These are phyloP conservation scores for Picea sitchensis DNA, from an alignment of 75 land plant genomes.

Conservation along the genomic window DNA sequence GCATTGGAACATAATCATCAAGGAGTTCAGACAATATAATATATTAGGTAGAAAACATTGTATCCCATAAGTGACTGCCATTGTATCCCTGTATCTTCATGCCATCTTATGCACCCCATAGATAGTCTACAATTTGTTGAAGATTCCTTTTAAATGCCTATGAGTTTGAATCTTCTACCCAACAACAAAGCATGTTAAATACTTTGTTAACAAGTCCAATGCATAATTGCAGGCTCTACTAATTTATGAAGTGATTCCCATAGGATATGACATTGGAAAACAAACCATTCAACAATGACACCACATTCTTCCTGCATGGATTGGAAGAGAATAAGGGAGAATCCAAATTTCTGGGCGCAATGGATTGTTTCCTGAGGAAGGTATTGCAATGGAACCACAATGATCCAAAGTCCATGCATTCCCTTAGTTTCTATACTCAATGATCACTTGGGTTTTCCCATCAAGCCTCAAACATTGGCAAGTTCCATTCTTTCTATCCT, in stretches of 20 bases:
- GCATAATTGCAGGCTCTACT: no score
- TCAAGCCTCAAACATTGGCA: no score
- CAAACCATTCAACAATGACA: slow-evolving; percentile 98
- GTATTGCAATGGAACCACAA: slow-evolving; percentile 74
- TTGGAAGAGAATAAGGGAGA: slow-evolving; percentile 75
- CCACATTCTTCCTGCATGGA: slow-evolving; percentile 99
- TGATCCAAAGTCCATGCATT: slow-evolving; percentile 78
- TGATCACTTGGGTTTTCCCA: no score
- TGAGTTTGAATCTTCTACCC: slow-evolving; percentile 91
- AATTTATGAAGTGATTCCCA: slow-evolving; percentile 19
- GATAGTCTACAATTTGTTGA: slow-evolving; percentile 16
- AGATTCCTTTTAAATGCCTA: slow-evolving; percentile 91
- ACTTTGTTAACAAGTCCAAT: slow-evolving; percentile 31
- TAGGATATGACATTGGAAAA: slow-evolving; percentile 92
- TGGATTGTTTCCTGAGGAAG: slow-evolving; percentile 98
- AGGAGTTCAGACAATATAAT: slow-evolving; percentile 53
- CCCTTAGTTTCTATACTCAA: slow-evolving; percentile 28
- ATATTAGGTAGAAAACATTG: slow-evolving; percentile 81
- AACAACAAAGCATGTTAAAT: slow-evolving; percentile 94
- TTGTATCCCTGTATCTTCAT: slow-evolving; percentile 99
- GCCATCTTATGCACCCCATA: slow-evolving; percentile 18
- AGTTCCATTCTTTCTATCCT: no score
- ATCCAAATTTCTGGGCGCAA: slow-evolving; percentile 94
- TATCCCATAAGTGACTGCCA: slow-evolving; percentile 95
- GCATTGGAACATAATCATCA: slow-evolving; percentile 37